Percentiles rank a stretch among this genome's conserved stretches.
Conservation (phyloP, 2,329 filamentous ascomycete species). For the Periconia digitata region DNA sequence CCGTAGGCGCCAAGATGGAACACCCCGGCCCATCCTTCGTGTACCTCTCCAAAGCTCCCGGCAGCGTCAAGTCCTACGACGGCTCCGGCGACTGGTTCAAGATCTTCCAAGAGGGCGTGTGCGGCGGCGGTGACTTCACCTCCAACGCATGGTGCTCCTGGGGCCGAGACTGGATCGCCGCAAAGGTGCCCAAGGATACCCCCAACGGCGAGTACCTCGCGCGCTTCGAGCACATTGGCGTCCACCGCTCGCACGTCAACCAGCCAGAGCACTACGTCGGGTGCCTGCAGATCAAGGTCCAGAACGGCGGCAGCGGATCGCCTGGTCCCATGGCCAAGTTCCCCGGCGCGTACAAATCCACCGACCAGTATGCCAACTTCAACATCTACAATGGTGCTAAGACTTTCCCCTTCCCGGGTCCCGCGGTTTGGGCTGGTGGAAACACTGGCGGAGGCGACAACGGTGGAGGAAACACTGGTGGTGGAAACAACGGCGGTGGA, state of each 20-base stretch:
- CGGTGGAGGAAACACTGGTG: no score
- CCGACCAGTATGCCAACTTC: conserved; percentile 27
- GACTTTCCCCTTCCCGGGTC: conserved; percentile 18
- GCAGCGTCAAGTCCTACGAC: conserved; percentile 17
- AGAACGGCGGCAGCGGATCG: conserved; percentile 32
- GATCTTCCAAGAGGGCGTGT: conserved; percentile 23
- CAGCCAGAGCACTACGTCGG: conserved; percentile 37
- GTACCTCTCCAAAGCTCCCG: conserved; percentile 29
- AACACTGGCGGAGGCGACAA: neutral
- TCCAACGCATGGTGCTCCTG: conserved; percentile 24
- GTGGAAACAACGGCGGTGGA: no score
- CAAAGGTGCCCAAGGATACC: conserved; percentile 41
- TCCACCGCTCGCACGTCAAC: conserved; percentile 26
- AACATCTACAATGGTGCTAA: conserved; percentile 29
- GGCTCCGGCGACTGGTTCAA: conserved; percentile 31
- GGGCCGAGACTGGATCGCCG: conserved; percentile 22
- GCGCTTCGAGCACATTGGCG: conserved; percentile 48
- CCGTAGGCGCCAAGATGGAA: conserved; percentile 45
- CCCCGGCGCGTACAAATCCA: conserved; percentile 37
- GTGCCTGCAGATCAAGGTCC: conserved; percentile 49
- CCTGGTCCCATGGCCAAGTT: conserved; percentile 43
- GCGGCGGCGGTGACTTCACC: conserved; percentile 17
- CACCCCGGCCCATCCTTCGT: conserved; percentile 28
- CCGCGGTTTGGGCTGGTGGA: conserved; percentile 16
- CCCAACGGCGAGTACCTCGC: conserved; percentile 49